These are phyloP conservation scores for Cytauxzoon felis DNA, from an alignment of 169 alveolate genomes.

Conservation along the genomic window DNA sequence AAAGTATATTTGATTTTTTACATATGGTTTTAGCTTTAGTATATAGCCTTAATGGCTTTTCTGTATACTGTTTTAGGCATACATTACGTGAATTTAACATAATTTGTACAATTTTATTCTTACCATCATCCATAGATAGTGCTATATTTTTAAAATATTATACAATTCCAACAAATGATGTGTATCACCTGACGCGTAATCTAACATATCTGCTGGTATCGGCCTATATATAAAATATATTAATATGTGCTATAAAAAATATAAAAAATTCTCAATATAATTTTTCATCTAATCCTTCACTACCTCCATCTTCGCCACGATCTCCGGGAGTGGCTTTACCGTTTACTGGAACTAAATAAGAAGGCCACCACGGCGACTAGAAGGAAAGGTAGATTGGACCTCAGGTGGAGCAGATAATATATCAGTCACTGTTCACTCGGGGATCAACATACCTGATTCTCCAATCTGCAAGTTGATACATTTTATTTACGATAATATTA, in stretches of 20 bases:
- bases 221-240: constrained; percentile 72
- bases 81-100: constrained; percentile 33
- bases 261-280: background rate
- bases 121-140: constrained; percentile 14
- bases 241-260: background rate
- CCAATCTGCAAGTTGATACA: constrained; percentile 91
- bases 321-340: too few species aligned
- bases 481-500: constrained; percentile 83
- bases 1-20: constrained; percentile 3
- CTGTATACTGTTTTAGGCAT: constrained; percentile 50
- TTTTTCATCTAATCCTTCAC: background rate
- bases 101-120: constrained; percentile 10
- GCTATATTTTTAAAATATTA: constrained; percentile 75
- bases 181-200: constrained; percentile 91
- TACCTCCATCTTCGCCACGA: too few species aligned
- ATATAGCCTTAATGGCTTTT: constrained; percentile 5
- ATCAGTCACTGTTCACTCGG: background rate
- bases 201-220: constrained; percentile 79
- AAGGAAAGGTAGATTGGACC: too few species aligned
- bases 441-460: constrained; percentile 52
- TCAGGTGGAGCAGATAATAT: too few species aligned
- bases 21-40: background rate
- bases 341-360: too few species aligned
- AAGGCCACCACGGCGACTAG: too few species aligned
- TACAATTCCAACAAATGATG: constrained; percentile 86